Conservation (phyloP, 139 green algal species). For the Micromonas commoda region DNA sequence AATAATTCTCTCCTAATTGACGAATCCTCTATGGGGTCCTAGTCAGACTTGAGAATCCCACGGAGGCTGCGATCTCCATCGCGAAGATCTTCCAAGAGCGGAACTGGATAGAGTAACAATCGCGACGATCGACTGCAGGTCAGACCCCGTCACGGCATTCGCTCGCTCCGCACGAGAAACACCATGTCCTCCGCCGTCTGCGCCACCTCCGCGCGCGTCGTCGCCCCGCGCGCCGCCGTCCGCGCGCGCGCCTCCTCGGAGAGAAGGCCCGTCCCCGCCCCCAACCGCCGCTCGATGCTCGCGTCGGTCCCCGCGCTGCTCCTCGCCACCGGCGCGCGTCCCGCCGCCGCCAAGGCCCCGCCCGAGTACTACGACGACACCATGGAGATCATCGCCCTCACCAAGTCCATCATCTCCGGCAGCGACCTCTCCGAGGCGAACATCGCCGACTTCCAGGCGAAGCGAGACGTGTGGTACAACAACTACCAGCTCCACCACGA, state of each 20-base stretch:
- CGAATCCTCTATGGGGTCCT: too few relatives aligned
- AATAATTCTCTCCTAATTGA: too few relatives aligned
- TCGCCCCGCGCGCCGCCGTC: too few relatives aligned
- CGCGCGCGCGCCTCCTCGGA: neutral
- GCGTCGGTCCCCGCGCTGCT: neutral
- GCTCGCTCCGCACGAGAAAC: too few relatives aligned
- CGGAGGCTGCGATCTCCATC: too few relatives aligned
- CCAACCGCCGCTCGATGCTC: neutral
- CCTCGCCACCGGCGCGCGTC: neutral
- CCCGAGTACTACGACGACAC: conserved; percentile 16
- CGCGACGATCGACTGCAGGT: too few relatives aligned
- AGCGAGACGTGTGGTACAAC: conserved; percentile 6
- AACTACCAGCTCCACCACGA: conserved; percentile 21
- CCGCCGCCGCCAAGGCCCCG: neutral
- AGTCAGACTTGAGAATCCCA: too few relatives aligned
- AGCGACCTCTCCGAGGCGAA: neutral
- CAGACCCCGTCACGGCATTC: too few relatives aligned
- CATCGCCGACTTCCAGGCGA: neutral
- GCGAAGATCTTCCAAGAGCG: too few relatives aligned
- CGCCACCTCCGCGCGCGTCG: too few relatives aligned
- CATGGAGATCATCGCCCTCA: conserved; percentile 6
- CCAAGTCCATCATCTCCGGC: neutral
- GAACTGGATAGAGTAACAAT: too few relatives aligned
- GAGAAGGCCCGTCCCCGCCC: neutral
- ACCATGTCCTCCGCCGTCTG: neutral